Evolutionary conservation across 2,329 filamentous ascomycete species (phyloP).

Genomic region (Lojkania enalia): DNA sequence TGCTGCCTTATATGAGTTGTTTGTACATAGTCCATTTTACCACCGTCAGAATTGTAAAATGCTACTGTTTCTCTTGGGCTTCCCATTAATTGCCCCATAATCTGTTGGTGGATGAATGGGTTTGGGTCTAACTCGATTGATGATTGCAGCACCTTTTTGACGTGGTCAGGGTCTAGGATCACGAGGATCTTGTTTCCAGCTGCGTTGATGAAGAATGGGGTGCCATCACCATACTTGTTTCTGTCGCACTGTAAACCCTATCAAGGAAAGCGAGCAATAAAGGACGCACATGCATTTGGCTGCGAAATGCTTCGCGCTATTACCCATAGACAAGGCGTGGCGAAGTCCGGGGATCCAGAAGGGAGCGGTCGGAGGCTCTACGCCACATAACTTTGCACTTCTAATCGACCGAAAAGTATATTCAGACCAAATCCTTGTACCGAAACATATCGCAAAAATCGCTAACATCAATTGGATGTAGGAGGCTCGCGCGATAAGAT

Average conservation of each 20-base stretch:
- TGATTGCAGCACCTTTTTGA: constrained; percentile 13
- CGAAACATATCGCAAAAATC: constrained; percentile 11
- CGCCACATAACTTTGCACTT: constrained; percentile 7
- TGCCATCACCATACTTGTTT: constrained; percentile 18
- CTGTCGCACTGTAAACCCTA: constrained; percentile 4
- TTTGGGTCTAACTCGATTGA: constrained; percentile 19
- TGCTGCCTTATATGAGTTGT: constrained; percentile 19
- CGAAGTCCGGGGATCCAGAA: constrained; percentile 24
- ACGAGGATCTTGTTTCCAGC: constrained; percentile 22
- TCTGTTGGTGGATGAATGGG: constrained; percentile 18
- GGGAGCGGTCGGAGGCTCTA: constrained; percentile 21
- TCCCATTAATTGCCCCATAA: constrained; percentile 20
- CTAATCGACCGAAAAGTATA: constrained; percentile 16
- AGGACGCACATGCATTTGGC: constrained; percentile 22
- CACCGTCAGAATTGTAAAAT: constrained; percentile 14
- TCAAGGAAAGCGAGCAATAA: neutral
- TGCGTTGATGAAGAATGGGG: constrained; percentile 21
- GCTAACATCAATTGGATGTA: constrained; percentile 12
- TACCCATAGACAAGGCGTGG: constrained; percentile 21
- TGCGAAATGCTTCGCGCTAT: constrained; percentile 14
- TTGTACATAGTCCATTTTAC: constrained; percentile 15
- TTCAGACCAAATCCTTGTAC: constrained; percentile 18
- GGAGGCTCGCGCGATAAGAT: too few species aligned
- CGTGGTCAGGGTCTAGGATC: constrained; percentile 17
- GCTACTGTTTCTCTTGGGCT: constrained; percentile 19